Percentiles rank a stretch among this genome's conserved stretches.
These are phyloP conservation scores for Geotrichum siamense DNA, from an alignment of 1,139 yeast species.

Conservation along the genomic window DNA sequence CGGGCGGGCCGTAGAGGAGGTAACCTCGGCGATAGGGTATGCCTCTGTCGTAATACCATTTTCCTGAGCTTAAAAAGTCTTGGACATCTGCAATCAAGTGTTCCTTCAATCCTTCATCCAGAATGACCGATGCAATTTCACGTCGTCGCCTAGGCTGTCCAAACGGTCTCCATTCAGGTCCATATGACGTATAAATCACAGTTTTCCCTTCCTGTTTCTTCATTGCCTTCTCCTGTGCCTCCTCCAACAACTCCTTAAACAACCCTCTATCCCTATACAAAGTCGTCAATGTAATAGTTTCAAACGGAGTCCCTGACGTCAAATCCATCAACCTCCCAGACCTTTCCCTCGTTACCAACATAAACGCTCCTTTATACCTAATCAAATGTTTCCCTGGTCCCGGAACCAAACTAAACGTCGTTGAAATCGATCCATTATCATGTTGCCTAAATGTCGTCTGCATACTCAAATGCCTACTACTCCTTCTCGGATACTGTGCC, in stretches of 20 bases:
- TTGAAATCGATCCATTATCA: conserved; percentile 84
- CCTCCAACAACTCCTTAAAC: conserved; percentile 65
- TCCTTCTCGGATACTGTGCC: conserved; percentile 62
- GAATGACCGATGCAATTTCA: conserved; percentile 72
- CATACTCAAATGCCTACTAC: conserved; percentile 80
- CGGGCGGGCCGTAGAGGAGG: conserved; percentile 93
- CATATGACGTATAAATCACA: conserved; percentile 89
- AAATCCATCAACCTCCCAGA: conserved; percentile 83
- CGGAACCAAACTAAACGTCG: conserved; percentile 89
- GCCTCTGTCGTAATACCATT: conserved; percentile 93
- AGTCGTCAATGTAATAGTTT: conserved; percentile 88
- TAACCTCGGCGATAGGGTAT: conserved; percentile 97
- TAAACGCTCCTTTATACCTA: conserved; percentile 77
- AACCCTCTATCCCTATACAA: conserved; percentile 71
- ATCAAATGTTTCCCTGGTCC: conserved; percentile 95
- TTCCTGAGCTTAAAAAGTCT: conserved; percentile 71
- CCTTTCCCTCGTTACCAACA: conserved; percentile 83
- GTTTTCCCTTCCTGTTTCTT: conserved; percentile 88
- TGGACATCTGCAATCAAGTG: conserved; percentile 60
- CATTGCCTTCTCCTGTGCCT: conserved; percentile 79
- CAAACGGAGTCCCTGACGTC: conserved; percentile 91
- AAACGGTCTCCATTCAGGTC: conserved; percentile 98
- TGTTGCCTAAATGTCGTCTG: conserved; percentile 85
- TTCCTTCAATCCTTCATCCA: conserved; percentile 69
- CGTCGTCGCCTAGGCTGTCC: conserved; percentile 93